A percentile compares a stretch with the other conserved stretches of the same genome.
Conservation (phyloP, 176 grass and related monocot species). For the Coix lacrymajobi region DNA sequence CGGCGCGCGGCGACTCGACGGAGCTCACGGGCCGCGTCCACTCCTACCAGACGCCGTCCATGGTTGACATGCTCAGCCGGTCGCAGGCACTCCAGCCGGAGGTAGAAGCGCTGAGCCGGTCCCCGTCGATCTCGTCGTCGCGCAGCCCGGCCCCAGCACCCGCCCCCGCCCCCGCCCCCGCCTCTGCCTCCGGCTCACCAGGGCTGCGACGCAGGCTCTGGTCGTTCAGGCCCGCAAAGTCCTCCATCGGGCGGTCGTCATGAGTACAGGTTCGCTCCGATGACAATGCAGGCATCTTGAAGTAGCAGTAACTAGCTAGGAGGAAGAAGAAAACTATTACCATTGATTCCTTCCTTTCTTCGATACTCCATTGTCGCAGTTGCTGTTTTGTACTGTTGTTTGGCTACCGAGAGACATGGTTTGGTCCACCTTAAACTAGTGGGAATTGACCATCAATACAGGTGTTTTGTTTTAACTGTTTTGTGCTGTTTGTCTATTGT, state of each 20-base stretch:
- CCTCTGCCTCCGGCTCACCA: background rate
- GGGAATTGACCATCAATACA: background rate
- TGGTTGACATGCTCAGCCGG: conserved; percentile 48
- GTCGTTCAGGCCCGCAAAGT: background rate
- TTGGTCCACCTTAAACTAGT: background rate
- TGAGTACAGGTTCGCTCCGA: background rate
- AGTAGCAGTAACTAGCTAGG: background rate
- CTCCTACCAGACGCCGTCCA: conserved; percentile 46
- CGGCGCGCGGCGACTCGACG: conserved; percentile 39
- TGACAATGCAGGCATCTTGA: too few species aligned
- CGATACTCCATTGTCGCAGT: background rate
- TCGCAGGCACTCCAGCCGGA: conserved; percentile 34
- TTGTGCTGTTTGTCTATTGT: too few species aligned
- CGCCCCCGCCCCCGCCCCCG: background rate
- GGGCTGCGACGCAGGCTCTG: background rate
- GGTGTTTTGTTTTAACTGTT: background rate
- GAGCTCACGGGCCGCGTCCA: conserved; percentile 18
- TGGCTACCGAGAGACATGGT: background rate
- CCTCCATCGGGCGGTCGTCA: background rate
- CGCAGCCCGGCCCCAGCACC: background rate
- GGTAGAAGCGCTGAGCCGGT: conserved; percentile 1
- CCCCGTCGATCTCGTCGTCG: background rate
- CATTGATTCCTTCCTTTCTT: background rate
- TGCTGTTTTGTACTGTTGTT: background rate
- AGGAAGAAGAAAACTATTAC: background rate